Evolutionary conservation across 75 land plant species (phyloP).

Genomic region (Picea sitchensis): DNA sequence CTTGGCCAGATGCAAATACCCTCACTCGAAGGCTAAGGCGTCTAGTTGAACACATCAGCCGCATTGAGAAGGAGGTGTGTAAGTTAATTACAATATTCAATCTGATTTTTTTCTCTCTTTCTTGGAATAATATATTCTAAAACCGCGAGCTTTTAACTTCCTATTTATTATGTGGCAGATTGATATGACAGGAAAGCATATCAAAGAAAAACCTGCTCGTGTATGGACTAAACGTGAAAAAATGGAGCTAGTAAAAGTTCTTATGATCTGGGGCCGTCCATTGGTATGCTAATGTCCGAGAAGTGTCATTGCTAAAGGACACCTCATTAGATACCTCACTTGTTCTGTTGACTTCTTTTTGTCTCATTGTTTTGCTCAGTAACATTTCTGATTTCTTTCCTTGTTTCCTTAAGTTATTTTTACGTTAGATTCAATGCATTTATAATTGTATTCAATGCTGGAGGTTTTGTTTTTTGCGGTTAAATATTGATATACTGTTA

Average conservation of each 20-base stretch:
- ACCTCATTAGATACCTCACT: not conserved
- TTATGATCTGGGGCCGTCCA: slow-evolving; percentile 34
- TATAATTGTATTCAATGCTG: slow-evolving; percentile 5
- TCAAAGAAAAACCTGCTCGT: slow-evolving; percentile 7
- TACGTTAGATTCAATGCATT: too few species aligned
- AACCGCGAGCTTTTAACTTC: not conserved
- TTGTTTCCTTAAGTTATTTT: too few species aligned
- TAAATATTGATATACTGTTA: not conserved
- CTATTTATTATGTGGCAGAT: not conserved
- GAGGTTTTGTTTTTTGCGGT: not conserved
- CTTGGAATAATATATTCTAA: not conserved
- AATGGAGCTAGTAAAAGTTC: slow-evolving; percentile 24
- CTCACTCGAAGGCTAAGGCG: slow-evolving; percentile 44
- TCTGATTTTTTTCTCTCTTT: not conserved
- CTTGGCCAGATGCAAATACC: slow-evolving; percentile 15
- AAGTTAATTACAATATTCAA: not conserved
- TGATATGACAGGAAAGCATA: slow-evolving; percentile 2
- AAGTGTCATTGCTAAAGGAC: not conserved
- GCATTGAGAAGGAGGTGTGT: slow-evolving; percentile 30
- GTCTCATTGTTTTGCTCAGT: not conserved
- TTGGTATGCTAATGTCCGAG: slow-evolving; percentile 3
- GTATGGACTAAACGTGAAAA: slow-evolving; percentile 36
- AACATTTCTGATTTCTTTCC: not conserved
- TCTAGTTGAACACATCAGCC: slow-evolving; percentile 33
- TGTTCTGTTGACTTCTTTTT: not conserved